Percentiles rank a stretch among this genome's conserved stretches.
Evolutionary conservation across 1,284 basidiomycete genomes (phyloP).

Genomic region (Ceratobasidium sp.): DNA sequence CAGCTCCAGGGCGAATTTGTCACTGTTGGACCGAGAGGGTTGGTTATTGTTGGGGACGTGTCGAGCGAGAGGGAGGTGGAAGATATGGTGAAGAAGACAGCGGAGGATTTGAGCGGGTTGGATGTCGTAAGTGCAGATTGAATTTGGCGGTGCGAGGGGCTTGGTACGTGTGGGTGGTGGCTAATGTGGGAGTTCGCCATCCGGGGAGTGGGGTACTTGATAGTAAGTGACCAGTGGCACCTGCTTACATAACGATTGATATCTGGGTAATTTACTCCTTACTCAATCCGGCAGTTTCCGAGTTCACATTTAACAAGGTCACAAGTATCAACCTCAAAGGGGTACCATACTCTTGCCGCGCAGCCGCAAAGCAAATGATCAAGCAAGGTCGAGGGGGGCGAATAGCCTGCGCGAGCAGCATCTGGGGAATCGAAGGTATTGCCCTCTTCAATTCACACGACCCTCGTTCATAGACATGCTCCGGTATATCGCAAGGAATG

Average conservation of each 20-base stretch:
- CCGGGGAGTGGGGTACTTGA: not conserved
- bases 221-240: too few relatives aligned
- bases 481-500: not conserved
- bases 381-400: conserved; percentile 51
- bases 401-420: conserved; percentile 47
- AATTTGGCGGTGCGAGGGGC: too few relatives aligned
- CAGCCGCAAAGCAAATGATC: conserved; percentile 50
- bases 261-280: not conserved
- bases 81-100: conserved; percentile 40
- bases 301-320: conserved; percentile 41
- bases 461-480: too few relatives aligned
- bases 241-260: too few relatives aligned
- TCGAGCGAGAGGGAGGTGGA: conserved; percentile 43
- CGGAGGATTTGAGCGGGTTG: conserved; percentile 39
- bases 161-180: conserved; percentile 38
- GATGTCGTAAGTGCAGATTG: conserved; percentile 2
- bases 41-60: conserved; percentile 42
- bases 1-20: conserved; percentile 32
- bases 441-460: too few relatives aligned
- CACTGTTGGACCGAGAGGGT: conserved; percentile 41
- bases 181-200: conserved; percentile 44
- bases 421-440: not conserved
- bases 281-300: not conserved
- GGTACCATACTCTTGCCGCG: conserved; percentile 51
- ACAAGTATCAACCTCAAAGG: conserved; percentile 50